A percentile compares a stretch with the other conserved stretches of the same genome.
These are phyloP conservation scores for Nigrograna mackinnonii DNA, from an alignment of 2,329 filamentous ascomycete genomes.

Conservation along the genomic window DNA sequence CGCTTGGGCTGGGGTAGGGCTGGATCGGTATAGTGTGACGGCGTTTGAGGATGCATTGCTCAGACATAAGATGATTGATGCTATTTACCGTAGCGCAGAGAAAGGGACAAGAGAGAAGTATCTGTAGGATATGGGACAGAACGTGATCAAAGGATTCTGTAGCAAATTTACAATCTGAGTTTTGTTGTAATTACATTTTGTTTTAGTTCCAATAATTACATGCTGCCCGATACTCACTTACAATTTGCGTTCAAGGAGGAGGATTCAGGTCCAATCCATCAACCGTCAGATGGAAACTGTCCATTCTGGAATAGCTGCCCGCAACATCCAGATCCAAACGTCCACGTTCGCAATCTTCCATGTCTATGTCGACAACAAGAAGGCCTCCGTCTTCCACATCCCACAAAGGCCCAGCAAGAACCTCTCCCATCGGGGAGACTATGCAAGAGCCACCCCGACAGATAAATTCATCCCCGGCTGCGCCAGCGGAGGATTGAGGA, in stretches of 20 bases:
- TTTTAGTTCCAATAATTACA: too few species aligned
- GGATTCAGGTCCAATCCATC: conserved; percentile 63
- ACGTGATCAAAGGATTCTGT: too few species aligned
- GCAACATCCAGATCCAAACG: conserved; percentile 81
- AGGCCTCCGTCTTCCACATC: conserved; percentile 70
- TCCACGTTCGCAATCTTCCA: conserved; percentile 84
- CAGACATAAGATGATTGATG: conserved; percentile 41
- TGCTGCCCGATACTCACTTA: too few species aligned
- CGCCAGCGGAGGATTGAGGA: conserved; percentile 4
- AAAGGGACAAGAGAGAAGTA: conserved; percentile 33
- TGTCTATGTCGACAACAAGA: conserved; percentile 74
- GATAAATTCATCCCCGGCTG: conserved; percentile 55
- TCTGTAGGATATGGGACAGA: too few species aligned
- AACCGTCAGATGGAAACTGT: conserved; percentile 63
- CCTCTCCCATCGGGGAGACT: conserved; percentile 76
- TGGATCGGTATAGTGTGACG: conserved; percentile 25
- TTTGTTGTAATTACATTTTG: too few species aligned
- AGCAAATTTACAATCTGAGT: too few species aligned
- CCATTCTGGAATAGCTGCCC: conserved; percentile 81
- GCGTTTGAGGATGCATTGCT: conserved; percentile 38
- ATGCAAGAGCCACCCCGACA: conserved; percentile 83
- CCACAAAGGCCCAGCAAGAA: conserved; percentile 82
- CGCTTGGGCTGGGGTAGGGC: conserved; percentile 47
- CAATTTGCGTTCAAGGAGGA: conserved; percentile 47
- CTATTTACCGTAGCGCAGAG: conserved; percentile 36